These are phyloP conservation scores for Massariosphaeria phaeospora DNA, from an alignment of 495 filamentous ascomycete genomes.

Conservation along the genomic window DNA sequence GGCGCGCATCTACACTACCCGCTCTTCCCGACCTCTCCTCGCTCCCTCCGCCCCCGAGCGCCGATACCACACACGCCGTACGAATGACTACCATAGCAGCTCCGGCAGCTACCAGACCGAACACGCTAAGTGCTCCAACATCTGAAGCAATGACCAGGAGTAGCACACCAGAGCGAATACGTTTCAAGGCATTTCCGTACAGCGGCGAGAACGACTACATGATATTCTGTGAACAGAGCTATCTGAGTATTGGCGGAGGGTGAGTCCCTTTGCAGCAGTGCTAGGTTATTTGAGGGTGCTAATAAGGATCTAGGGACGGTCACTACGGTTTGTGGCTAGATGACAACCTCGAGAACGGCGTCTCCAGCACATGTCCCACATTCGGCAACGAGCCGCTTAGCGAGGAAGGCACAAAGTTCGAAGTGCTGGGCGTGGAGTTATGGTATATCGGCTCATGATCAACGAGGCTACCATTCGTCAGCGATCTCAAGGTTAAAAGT, in stretches of 20 bases:
- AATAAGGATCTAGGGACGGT: conserved; percentile 75
- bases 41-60: conserved; percentile 68
- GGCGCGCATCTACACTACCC: conserved; percentile 67
- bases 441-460: conserved; percentile 66
- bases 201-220: conserved; percentile 94
- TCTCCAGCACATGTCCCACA: conserved; percentile 75
- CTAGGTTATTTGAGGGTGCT: too few species aligned
- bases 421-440: conserved; percentile 83
- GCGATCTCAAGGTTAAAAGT: too few species aligned
- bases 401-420: conserved; percentile 89
- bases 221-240: conserved; percentile 86
- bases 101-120: conserved; percentile 38
- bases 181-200: conserved; percentile 96
- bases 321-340: conserved; percentile 92
- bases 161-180: conserved; percentile 59
- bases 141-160: conserved; percentile 36
- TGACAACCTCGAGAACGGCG: conserved; percentile 76
- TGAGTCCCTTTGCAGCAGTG: too few species aligned
- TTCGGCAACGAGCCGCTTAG: conserved; percentile 96
- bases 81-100: conserved; percentile 63
- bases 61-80: conserved; percentile 64
- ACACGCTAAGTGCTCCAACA: conserved; percentile 31
- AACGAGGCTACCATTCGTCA: too few species aligned
- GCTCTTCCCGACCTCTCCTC: conserved; percentile 48
- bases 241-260: conserved; percentile 79